These are phyloP conservation scores for Melanopsichium pennsylvanicum DNA, from an alignment of 1,284 basidiomycete species.

Conservation along the genomic window DNA sequence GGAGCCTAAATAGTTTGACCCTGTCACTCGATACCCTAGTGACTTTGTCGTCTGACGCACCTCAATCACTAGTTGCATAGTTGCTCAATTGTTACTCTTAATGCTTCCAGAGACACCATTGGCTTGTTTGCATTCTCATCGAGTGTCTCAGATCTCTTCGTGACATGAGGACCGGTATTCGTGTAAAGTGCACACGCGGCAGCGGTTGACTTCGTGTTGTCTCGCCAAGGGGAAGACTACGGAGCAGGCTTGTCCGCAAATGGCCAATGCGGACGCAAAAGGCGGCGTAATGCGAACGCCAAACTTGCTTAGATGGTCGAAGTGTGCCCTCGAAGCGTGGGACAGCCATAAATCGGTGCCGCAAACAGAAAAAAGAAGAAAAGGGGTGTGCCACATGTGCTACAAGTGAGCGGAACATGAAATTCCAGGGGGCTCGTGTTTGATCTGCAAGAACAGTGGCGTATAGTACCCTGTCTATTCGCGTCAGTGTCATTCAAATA, in stretches of 20 bases:
- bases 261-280: background rate
- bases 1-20: no score
- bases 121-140: background rate
- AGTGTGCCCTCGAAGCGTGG: background rate
- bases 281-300: background rate
- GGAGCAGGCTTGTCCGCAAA: background rate
- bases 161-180: background rate
- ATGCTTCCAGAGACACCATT: background rate
- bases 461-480: background rate
- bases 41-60: no score
- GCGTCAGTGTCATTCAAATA: no score
- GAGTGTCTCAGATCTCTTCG: no score
- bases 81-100: no score
- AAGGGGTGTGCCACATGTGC: no score
- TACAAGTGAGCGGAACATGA: background rate
- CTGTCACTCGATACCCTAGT: no score
- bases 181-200: background rate
- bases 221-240: background rate
- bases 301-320: background rate
- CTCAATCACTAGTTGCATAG: no score
- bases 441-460: slow-evolving; percentile 7
- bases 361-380: background rate
- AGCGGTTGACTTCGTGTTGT: no score
- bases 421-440: slow-evolving; percentile 11
- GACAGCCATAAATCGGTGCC: background rate